Percentiles rank a stretch among this genome's conserved stretches.
These are phyloP conservation scores for Pestalotiopsis sp. DNA, from an alignment of 2,329 filamentous ascomycete species.

Conservation along the genomic window DNA sequence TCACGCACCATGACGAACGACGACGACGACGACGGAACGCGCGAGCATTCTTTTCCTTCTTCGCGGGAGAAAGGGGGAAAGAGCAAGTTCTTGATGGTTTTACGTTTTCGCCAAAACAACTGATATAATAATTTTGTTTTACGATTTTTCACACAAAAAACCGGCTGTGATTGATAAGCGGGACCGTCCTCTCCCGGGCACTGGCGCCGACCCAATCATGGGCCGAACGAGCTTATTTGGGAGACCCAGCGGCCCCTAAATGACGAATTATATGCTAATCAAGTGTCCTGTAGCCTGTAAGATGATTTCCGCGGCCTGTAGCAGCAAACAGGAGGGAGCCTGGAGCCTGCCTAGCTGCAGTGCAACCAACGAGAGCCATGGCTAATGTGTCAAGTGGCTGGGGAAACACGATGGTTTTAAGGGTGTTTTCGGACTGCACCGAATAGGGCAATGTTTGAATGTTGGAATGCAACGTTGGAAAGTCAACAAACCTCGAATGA, in stretches of 20 bases:
- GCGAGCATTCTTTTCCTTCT: not conserved
- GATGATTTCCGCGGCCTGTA: not conserved
- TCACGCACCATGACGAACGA: not conserved
- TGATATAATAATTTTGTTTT: constrained; percentile 2
- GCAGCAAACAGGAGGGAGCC: not conserved
- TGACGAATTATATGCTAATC: not conserved
- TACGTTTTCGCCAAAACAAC: not conserved
- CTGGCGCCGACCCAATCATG: not conserved
- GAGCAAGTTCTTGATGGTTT: not conserved
- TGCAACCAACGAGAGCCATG: not conserved
- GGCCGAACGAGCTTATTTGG: not conserved
- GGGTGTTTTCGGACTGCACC: no score
- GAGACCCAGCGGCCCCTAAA: not conserved
- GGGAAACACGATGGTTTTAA: no score
- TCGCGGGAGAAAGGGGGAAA: not conserved
- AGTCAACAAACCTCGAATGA: no score
- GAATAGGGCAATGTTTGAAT: no score
- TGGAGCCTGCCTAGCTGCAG: not conserved
- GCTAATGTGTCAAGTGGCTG: no score
- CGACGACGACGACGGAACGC: not conserved
- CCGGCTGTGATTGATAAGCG: constrained; percentile 4
- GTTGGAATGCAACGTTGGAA: no score
- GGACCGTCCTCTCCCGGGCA: not conserved
- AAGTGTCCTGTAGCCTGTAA: not conserved
- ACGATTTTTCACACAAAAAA: not conserved